Base-by-base conservation (phyloP, 192 early-diverging fungal species). In the Phycomyces nitens region DNA sequence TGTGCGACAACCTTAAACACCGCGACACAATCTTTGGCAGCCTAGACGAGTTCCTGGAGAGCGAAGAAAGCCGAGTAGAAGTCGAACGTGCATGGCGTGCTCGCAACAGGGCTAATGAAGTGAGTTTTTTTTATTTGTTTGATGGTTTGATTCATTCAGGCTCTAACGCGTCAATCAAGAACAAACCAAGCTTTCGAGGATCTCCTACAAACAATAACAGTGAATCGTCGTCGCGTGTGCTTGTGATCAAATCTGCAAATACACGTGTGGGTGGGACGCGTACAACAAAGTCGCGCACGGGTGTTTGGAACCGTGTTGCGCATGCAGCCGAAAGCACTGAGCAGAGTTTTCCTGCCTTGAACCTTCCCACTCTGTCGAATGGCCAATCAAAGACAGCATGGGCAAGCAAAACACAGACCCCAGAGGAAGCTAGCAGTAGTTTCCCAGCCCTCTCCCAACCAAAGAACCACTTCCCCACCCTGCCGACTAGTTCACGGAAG, bases 161-260 rank as follows among this genome's bases (percentile, higher is more conserved):
- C 7, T 34, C 29, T 34, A 34, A 34, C 7, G 7, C 7, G 2
- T 34, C 7, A 34, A 2, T 34, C 29, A 34, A 34, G 29, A 34
- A 34, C 29, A 34, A 2, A 34, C 29, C 29, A 34, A 34, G 7
- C 3, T 34, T 34, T 34, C 29, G 7, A 7, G 29, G 29, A 34
- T 34, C 29, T 34, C 7, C 29, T 34, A 5, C 29, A 34, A 34
- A 7, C 29, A 34, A 34, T 34, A 34, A 34, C 29, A 34, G 72
- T 53, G 62, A 76, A 60, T 71, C 83, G 12, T 72, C 77, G 5
- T 75, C 82, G 8, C 81, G 86, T 11, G 86, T 92, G 15, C 71
- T 90, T 1, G 88, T 91, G 0, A 89, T 92, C 70, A 92, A 91
- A 65, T 78, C 80, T 39, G 82, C 79, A 10, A 84, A 78, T 38